Evolutionary conservation across 192 early-diverging fungal species (phyloP), one percentile per base, ranked within the genome.

Genomic region (Coemansia sp.): DNA sequence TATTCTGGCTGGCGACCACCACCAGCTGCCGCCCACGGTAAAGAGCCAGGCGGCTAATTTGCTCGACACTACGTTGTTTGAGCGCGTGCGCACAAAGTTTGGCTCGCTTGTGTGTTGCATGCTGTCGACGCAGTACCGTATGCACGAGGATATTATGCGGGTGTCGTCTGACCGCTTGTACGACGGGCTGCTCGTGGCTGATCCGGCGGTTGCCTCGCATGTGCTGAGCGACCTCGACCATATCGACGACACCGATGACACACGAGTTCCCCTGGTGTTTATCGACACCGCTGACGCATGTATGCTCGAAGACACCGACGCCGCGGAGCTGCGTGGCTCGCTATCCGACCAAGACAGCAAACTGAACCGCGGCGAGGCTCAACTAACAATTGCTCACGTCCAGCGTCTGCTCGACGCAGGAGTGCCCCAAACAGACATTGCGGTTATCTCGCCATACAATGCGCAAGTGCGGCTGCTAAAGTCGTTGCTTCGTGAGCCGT

Each of bases 1-100:
- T 4, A 84, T 97, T 19, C 69, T 97, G 16, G 95, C 95, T 5
- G 95, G 95, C 9, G 94, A 96, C 70, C 92, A 93, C 76, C 78
- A 90, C 53, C 94, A 96, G 68, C 69, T 96, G 51, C 92, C 93
- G 29, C 95, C 95, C 6, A 97, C 94, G 0, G 82, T 94, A 57
- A 64, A 48, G 26, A 45, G 29, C 16, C 19, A 39, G 23, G 3
- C 29, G 0, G 31, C 51, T 14, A 52, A 51, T 4, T 47, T 52
- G 43, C 47, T 63, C 55, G 67, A 67, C 39, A 75, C 74, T 5
- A 94, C 93, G 0, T 62, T 97, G 61, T 97, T 97, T 82, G 92
- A 93, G 50, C 85, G 92, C 14, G 64, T 95, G 37, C 71, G 91
- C 37, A 65, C 62, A 3, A 74, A 76, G 55, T 84, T 89, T 61